A percentile compares a stretch with the other conserved stretches of the same genome.
phyloP scores from a whole-genome alignment of 495 filamentous ascomycete species.

The Podospora pseudoanserina region DNA sequence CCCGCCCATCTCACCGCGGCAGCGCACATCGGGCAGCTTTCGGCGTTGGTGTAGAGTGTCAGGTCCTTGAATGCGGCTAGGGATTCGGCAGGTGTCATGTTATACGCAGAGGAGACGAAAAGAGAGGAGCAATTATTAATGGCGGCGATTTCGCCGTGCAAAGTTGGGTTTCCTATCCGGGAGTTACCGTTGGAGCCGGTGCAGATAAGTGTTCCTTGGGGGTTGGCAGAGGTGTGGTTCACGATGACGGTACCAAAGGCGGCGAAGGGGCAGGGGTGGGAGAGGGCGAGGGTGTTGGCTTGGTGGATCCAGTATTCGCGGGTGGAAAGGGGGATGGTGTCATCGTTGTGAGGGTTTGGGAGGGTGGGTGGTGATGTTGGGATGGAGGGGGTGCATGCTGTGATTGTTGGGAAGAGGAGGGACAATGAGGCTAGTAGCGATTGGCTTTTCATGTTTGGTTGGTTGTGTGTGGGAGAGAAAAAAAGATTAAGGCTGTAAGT shows the following conservation, averaged over 20 bases:
- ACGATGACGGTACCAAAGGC: conserved; percentile 54
- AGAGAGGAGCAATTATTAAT: conserved; percentile 51
- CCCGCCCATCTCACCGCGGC: conserved; percentile 53
- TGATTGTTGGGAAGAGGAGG: too few species aligned
- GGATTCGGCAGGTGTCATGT: conserved; percentile 37
- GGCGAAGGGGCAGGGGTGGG: conserved; percentile 46
- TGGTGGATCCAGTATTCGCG: conserved; percentile 50
- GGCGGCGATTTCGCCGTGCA: conserved; percentile 54
- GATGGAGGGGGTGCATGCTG: too few species aligned
- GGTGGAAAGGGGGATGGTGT: conserved; percentile 33
- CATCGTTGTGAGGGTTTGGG: conserved; percentile 17
- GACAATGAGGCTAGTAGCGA: too few species aligned
- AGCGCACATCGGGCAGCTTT: conserved; percentile 58
- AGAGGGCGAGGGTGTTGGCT: conserved; percentile 42
- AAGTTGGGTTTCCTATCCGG: conserved; percentile 43
- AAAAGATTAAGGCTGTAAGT: too few species aligned
- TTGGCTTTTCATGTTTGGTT: too few species aligned
- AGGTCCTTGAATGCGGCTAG: conserved; percentile 44
- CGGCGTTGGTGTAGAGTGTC: conserved; percentile 54
- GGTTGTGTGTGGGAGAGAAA: too few species aligned
- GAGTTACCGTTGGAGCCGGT: conserved; percentile 41
- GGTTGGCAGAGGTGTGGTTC: conserved; percentile 43
- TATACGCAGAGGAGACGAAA: conserved; percentile 44
- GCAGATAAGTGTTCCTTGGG: conserved; percentile 45
- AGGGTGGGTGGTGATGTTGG: too few species aligned